These are phyloP conservation scores for Arxiozyma slooffiae DNA, from an alignment of 1,139 yeast genomes.

Conservation along the genomic window DNA sequence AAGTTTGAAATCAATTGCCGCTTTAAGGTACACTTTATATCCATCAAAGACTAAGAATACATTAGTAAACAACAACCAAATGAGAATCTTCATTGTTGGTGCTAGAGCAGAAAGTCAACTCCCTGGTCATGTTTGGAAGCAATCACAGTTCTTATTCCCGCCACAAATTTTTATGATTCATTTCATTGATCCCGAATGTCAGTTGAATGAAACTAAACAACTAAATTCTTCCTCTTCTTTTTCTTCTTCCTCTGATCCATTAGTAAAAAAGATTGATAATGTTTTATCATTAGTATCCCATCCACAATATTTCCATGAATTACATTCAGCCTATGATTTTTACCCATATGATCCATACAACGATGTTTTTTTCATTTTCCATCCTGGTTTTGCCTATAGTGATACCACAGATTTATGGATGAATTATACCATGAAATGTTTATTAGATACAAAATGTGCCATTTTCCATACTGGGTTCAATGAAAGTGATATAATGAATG, in stretches of 20 bases:
- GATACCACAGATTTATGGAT: conserved; percentile 84
- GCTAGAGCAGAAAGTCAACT: conserved; percentile 90
- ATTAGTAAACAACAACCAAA: conserved; percentile 43
- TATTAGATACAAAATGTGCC: conserved; percentile 88
- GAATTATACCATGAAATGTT: conserved; percentile 75
- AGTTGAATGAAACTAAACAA: conserved; percentile 51
- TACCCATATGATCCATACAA: conserved; percentile 97
- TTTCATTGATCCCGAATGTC: conserved; percentile 89
- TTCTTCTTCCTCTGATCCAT: too few relatives aligned
- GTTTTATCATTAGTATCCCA: conserved; percentile 71
- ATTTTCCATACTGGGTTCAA: conserved; percentile 87
- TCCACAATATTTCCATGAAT: conserved; percentile 82
- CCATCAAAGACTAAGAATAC: conserved; percentile 43
- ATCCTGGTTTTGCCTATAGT: conserved; percentile 86
- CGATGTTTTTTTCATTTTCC: conserved; percentile 87
- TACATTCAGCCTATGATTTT: conserved; percentile 85
- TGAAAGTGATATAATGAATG: conserved; percentile 58
- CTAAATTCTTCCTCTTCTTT: too few relatives aligned
- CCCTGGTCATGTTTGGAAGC: conserved; percentile 96
- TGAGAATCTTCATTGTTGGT: conserved; percentile 82
- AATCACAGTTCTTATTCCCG: conserved; percentile 79
- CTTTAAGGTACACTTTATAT: conserved; percentile 78
- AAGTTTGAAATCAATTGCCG: conserved; percentile 88
- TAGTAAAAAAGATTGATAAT: conserved; percentile 65
- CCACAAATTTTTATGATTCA: conserved; percentile 74